These are phyloP conservation scores for Clarireedia paspali DNA, from an alignment of 2,329 filamentous ascomycete genomes.

Conservation along the genomic window DNA sequence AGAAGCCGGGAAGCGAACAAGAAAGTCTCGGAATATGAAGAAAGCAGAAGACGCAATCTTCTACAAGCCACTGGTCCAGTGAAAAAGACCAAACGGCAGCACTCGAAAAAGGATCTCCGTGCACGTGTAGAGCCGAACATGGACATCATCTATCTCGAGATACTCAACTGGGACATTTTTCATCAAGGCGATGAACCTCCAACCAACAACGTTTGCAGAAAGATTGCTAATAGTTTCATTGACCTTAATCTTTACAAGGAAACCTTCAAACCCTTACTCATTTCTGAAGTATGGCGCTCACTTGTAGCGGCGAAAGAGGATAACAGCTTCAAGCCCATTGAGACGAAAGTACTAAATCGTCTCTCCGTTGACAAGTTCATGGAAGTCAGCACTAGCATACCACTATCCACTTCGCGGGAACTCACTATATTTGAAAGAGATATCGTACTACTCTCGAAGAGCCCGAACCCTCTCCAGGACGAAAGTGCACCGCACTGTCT, in stretches of 20 bases:
- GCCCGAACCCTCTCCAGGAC: conserved; percentile 60
- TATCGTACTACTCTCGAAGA: conserved; percentile 76
- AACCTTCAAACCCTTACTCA: conserved; percentile 83
- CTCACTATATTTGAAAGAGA: conserved; percentile 74
- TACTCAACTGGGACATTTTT: conserved; percentile 94
- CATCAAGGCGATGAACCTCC: conserved; percentile 82
- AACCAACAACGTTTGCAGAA: conserved; percentile 61
- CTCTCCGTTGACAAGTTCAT: conserved; percentile 89
- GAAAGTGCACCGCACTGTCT: conserved; percentile 69
- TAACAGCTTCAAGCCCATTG: conserved; percentile 69
- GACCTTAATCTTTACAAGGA: conserved; percentile 74
- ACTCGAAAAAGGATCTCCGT: conserved; percentile 88
- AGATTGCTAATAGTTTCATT: conserved; percentile 70
- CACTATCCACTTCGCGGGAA: conserved; percentile 61
- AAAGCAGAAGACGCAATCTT: conserved; percentile 41
- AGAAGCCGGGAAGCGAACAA: conserved; percentile 34
- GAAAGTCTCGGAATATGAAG: conserved; percentile 35
- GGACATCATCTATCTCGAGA: conserved; percentile 72
- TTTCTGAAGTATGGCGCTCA: conserved; percentile 92
- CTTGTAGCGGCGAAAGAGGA: conserved; percentile 90
- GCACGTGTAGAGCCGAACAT: conserved; percentile 87
- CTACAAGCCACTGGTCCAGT: conserved; percentile 59
- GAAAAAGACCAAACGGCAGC: conserved; percentile 72
- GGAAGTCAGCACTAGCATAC: conserved; percentile 81
- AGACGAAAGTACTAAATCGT: conserved; percentile 79